Evolutionary conservation across 2,329 filamentous ascomycete species (phyloP), one percentile per base, ranked within the genome.

Genomic region (Coniochaeta sp.): DNA sequence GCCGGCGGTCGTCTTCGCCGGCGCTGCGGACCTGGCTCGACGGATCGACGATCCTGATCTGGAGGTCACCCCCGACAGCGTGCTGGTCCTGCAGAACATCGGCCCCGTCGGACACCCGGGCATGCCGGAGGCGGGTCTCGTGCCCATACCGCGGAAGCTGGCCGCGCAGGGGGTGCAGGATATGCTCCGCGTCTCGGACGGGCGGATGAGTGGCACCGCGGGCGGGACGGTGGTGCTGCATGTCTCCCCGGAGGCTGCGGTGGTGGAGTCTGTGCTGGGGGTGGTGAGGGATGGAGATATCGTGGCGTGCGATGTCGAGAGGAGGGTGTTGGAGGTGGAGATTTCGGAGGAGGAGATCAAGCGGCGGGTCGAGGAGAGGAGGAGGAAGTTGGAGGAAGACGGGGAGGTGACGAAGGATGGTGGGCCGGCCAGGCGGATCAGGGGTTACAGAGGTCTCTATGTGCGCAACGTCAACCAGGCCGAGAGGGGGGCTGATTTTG

Each of bases 181-280:
- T 63, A 87, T 96, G 71, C 85, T 95, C 3, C 79, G 96, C 1
- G 82, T 97, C 34, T 96, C 91, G 0, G 93, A 97, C 68, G 93
- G 93, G 0, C 77, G 93, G 33, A 97, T 96, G 78, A 89, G 84
- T 26, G 93, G 93, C 5, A 95, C 92, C 0, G 89, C 85, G 1
- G 92, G 96, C 55, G 93, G 93, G 0, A 97, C 95, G 60, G 93
- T 96, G 64, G 90, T 95, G 0, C 85, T 95, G 6, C 93, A 97
- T 67, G 88, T 96, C 6, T 87, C 88, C 2, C 93, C 93, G 1
- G 93, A 97, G 73, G 91, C 91, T 0, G 91, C 89, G 0, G 74
- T 81, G 33, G 89, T 90, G 0, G 86, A 83, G 12, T 91, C 90
- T 0, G 89, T 91, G 0, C 84, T 97, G 63, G 93, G 90, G 0